These are phyloP conservation scores for Limtongia smithiae DNA, from an alignment of 805 yeast genomes.

Conservation along the genomic window DNA sequence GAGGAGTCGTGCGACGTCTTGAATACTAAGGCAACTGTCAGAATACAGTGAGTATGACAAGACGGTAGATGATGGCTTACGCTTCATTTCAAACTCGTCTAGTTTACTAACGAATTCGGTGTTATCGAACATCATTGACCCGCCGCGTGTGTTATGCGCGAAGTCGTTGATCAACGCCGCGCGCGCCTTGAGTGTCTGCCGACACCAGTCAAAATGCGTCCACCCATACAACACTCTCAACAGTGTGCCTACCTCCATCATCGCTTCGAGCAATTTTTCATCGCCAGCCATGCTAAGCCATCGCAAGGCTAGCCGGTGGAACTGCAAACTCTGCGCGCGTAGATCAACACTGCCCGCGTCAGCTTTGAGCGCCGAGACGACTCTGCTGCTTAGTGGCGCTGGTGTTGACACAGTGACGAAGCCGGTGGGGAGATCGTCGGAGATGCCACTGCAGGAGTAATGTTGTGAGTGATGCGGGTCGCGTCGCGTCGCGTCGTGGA, in stretches of 20 bases:
- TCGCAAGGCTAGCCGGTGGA: constrained; percentile 63
- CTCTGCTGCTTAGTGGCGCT: constrained; percentile 58
- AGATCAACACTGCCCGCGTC: constrained; percentile 65
- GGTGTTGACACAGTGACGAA: constrained; percentile 72
- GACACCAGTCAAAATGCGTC: background rate
- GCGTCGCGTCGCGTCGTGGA: no score
- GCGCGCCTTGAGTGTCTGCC: constrained; percentile 54
- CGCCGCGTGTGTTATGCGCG: constrained; percentile 50
- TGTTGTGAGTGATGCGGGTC: no score
- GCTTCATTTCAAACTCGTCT: constrained; percentile 70
- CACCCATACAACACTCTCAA: background rate
- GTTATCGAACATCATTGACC: constrained; percentile 42
- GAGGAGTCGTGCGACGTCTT: constrained; percentile 25
- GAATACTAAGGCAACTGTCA: constrained; percentile 11
- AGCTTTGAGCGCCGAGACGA: constrained; percentile 77
- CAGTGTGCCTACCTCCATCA: constrained; percentile 34
- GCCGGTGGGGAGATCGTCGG: constrained; percentile 38
- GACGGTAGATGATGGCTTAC: constrained; percentile 19
- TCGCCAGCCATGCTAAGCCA: constrained; percentile 77
- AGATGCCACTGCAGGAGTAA: constrained; percentile 28
- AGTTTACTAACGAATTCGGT: constrained; percentile 57
- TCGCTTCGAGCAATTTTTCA: constrained; percentile 53
- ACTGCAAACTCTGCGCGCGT: constrained; percentile 62
- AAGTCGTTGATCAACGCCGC: constrained; percentile 68
- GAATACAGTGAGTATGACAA: background rate